These are phyloP conservation scores for Agaricus subrufescens DNA, from an alignment of 768 basidiomycete species.

Conservation along the genomic window DNA sequence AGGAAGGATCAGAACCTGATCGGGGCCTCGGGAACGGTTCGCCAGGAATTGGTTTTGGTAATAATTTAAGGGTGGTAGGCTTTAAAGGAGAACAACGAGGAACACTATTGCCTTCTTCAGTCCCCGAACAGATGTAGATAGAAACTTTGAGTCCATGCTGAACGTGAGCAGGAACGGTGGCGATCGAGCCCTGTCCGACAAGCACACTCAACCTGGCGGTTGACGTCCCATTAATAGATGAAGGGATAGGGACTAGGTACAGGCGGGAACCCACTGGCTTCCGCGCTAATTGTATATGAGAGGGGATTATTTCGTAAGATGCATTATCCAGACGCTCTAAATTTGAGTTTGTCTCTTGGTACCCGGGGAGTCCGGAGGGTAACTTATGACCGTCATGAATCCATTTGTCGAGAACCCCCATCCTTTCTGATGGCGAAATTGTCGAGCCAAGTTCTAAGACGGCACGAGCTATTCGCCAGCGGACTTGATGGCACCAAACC, in stretches of 20 bases:
- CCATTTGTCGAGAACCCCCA: slow-evolving; percentile 56
- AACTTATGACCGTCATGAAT: slow-evolving; percentile 55
- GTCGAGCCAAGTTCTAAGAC: slow-evolving; percentile 61
- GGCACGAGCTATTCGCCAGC: slow-evolving; percentile 80
- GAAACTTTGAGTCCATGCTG: slow-evolving; percentile 39
- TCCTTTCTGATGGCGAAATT: slow-evolving; percentile 21
- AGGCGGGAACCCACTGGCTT: slow-evolving; percentile 37
- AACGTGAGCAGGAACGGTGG: slow-evolving; percentile 45
- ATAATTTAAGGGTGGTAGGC: slow-evolving; percentile 50
- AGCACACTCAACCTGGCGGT: slow-evolving; percentile 44
- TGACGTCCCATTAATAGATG: slow-evolving; percentile 5
- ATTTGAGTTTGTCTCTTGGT: neutral
- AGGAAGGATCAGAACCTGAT: slow-evolving; percentile 49
- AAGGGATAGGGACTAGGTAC: slow-evolving; percentile 48
- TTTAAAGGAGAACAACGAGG: slow-evolving; percentile 33
- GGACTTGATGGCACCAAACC: slow-evolving; percentile 98
- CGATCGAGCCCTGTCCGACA: slow-evolving; percentile 56
- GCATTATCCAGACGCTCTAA: slow-evolving; percentile 19
- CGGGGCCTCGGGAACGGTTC: slow-evolving; percentile 59
- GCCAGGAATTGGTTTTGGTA: slow-evolving; percentile 56
- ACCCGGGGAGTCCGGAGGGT: slow-evolving; percentile 22
- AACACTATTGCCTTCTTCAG: slow-evolving; percentile 16
- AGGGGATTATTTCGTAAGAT: slow-evolving; percentile 32
- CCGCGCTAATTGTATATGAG: slow-evolving; percentile 34
- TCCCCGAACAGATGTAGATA: slow-evolving; percentile 39